A percentile compares a stretch with the other conserved stretches of the same genome.
These are phyloP conservation scores for Lactarius hengduanensis DNA, from an alignment of 768 basidiomycete genomes.

Conservation along the genomic window DNA sequence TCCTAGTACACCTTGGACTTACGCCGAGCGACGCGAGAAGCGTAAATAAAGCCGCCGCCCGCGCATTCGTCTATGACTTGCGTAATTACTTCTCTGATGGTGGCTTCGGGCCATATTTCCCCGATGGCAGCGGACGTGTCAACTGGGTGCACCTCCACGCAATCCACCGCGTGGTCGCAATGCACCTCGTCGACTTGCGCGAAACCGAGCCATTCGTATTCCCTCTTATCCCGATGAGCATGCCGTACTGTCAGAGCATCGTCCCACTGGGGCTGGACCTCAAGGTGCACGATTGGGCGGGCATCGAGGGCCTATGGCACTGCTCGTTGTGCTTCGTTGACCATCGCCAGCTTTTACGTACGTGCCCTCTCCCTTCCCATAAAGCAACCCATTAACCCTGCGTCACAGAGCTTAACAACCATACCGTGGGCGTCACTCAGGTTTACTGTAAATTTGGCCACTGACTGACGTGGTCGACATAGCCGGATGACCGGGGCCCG, in stretches of 20 bases:
- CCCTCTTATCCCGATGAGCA: slow-evolving; percentile 46
- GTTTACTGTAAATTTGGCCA: neutral
- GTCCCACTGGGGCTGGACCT: slow-evolving; percentile 42
- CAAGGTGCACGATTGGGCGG: slow-evolving; percentile 54
- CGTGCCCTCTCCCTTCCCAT: slow-evolving; percentile 31
- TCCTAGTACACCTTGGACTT: slow-evolving; percentile 60
- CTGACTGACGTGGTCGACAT: neutral
- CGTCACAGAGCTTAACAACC: slow-evolving; percentile 49
- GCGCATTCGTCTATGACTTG: slow-evolving; percentile 61
- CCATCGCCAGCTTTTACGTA: slow-evolving; percentile 63
- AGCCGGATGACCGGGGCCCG: slow-evolving; percentile 36
- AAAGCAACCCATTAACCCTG: neutral
- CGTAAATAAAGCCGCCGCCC: slow-evolving; percentile 40
- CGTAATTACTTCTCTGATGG: slow-evolving; percentile 52
- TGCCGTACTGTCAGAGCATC: slow-evolving; percentile 54
- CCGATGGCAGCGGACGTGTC: slow-evolving; percentile 43
- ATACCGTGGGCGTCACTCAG: slow-evolving; percentile 28
- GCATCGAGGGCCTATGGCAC: slow-evolving; percentile 59
- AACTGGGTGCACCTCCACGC: slow-evolving; percentile 62
- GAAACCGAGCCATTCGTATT: slow-evolving; percentile 34
- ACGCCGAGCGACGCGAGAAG: slow-evolving; percentile 43
- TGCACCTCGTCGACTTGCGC: slow-evolving; percentile 47
- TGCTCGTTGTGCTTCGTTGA: slow-evolving; percentile 69
- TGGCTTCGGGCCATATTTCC: slow-evolving; percentile 56
- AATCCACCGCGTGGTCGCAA: slow-evolving; percentile 55